phyloP scores from a whole-genome alignment of 139 green algal genomes.

The Chlorella sp. region DNA sequence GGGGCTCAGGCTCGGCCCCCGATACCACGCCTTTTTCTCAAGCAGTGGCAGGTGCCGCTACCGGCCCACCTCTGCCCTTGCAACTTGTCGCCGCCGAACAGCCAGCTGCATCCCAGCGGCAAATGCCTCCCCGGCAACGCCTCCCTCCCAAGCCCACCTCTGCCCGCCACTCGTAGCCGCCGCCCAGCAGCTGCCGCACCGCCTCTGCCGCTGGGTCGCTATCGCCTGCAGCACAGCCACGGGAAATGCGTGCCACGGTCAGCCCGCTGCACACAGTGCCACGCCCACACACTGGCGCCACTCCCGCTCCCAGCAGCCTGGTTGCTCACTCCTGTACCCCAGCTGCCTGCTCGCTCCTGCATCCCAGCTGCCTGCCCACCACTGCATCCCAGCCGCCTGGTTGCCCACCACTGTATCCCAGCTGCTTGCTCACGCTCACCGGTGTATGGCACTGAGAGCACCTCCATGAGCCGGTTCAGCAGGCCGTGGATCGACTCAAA shows the following conservation, averaged over 20 bases:
- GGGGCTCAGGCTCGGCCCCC: too few relatives aligned
- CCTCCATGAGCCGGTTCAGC: slow-evolving; percentile 97
- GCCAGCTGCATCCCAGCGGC: too few relatives aligned
- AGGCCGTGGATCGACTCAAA: slow-evolving; percentile 98
- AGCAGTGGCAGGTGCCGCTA: too few relatives aligned
- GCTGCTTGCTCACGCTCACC: slow-evolving; percentile 2
- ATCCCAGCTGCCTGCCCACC: not conserved
- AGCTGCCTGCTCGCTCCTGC: not conserved
- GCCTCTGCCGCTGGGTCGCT: not conserved
- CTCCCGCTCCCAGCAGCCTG: too few relatives aligned
- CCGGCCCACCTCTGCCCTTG: too few relatives aligned
- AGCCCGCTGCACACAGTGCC: too few relatives aligned
- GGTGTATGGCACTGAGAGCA: slow-evolving; percentile 77
- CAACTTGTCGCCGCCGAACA: too few relatives aligned
- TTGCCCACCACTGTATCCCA: not conserved
- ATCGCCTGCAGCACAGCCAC: slow-evolving; percentile 1
- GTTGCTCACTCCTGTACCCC: not conserved
- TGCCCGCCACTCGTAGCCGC: slow-evolving; percentile 77
- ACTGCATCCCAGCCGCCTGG: not conserved
- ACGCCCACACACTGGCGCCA: too few relatives aligned
- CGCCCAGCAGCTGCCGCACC: slow-evolving; percentile 33
- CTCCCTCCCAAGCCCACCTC: not conserved
- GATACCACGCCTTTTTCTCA: too few relatives aligned
- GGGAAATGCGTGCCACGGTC: not conserved
- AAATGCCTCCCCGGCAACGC: too few relatives aligned